Evolutionary conservation across 139 green algal genomes (phyloP), one percentile per base, ranked within the genome.

Genomic region (Dunaliella primolecta): DNA sequence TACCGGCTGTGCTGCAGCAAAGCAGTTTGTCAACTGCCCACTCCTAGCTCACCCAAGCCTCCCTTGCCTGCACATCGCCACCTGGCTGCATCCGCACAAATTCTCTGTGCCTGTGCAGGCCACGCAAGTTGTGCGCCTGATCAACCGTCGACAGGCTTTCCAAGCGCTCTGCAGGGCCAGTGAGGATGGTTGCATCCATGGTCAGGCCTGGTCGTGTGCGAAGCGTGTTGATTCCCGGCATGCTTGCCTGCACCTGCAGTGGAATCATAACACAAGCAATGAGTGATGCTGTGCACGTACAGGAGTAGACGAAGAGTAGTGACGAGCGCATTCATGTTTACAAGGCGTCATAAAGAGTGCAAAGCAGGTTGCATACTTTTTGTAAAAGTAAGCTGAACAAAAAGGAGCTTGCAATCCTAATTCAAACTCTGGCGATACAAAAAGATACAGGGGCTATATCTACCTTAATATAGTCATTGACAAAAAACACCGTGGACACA

Each of bases 221-320:
- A 31, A 88, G 36, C 33, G 80, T 75, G 38, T 88, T 80, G 23
- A 88, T 82, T 74, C 84, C 80, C 20, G 72, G 38, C 84, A 84
- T 82, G 34, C 33, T 36, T 15, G 35, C 46, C n/a, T 75, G 38
- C 38, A 83, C 46, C 27, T 77, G 75, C 75, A 80, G 56, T 21
- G 56, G 15, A 72, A 72, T 29, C 56, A 29, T 21, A 72, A 72
- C 15, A 21, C 56, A 29, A 21, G 15, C 20, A 15, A 21, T 21
- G 20, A 72, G 20, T 72, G 56, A 15, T 72, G 56, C 56, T 15
- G 56, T 72, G 20, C 56, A 21, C 20, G 21, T 21, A 72, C 20
- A 72, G 56, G 15, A n/a, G n/a, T n/a, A n/a, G n/a, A n/a, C n/a
- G n/a, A n/a, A n/a, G n/a, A n/a, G n/a, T n/a, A n/a, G n/a, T n/a